Evolutionary conservation across 352 stramenopile genomes (phyloP).

Genomic region (Elongisporangium anandrum): DNA sequence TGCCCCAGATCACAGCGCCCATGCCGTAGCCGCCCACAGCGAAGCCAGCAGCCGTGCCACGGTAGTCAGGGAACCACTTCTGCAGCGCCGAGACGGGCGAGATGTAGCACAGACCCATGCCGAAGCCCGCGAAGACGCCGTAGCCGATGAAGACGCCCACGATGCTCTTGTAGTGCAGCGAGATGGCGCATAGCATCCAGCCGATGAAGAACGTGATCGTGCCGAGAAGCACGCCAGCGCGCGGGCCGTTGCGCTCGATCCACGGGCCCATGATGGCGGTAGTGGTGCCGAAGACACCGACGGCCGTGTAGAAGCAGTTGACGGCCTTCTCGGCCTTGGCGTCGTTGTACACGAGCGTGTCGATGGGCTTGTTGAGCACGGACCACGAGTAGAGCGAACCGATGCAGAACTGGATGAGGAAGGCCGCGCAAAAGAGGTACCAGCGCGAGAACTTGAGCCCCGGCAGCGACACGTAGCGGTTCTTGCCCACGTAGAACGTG

Average conservation of each 20-base stretch:
- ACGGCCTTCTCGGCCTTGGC: constrained; percentile 48
- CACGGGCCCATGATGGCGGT: constrained; percentile 63
- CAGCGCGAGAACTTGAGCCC: constrained; percentile 53
- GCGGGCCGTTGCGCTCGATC: constrained; percentile 61
- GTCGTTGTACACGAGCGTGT: constrained; percentile 43
- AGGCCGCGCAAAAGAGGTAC: constrained; percentile 61
- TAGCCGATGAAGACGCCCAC: constrained; percentile 61
- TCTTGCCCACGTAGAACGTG: constrained; percentile 44
- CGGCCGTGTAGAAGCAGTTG: constrained; percentile 69
- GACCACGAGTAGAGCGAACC: constrained; percentile 75
- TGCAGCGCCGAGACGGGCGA: constrained; percentile 68
- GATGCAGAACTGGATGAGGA: constrained; percentile 70
- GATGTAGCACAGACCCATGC: constrained; percentile 71
- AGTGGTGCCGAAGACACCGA: constrained; percentile 55
- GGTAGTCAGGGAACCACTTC: constrained; percentile 80
- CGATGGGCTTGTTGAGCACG: constrained; percentile 70
- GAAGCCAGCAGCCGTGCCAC: constrained; percentile 61
- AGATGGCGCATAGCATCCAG: constrained; percentile 44
- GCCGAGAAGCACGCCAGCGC: constrained; percentile 41
- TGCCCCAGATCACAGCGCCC: constrained; percentile 61
- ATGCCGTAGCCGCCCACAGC: constrained; percentile 59
- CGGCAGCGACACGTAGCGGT: constrained; percentile 37
- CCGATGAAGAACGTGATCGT: constrained; percentile 47
- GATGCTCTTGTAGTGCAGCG: constrained; percentile 41
- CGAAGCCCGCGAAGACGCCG: constrained; percentile 56